A percentile compares a stretch with the other conserved stretches of the same genome.
phyloP scores from a whole-genome alignment of 768 basidiomycete species.

The Pleurotus pulmonarius region DNA sequence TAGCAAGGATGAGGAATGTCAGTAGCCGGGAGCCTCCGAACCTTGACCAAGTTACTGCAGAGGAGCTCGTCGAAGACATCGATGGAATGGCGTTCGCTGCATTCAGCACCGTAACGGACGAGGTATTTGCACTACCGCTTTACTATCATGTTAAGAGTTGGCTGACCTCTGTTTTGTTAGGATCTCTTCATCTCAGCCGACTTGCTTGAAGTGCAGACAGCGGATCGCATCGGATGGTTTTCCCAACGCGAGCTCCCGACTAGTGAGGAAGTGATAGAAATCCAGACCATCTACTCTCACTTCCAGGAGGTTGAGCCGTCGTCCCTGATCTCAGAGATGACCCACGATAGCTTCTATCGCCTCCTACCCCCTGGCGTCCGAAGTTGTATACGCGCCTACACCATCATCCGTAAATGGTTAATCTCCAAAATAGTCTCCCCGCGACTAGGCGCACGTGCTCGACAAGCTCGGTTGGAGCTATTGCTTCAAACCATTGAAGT shows the following conservation, averaged over 20 bases:
- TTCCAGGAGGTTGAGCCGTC: conserved; percentile 73
- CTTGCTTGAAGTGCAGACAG: conserved; percentile 75
- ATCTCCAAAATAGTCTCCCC: conserved; percentile 66
- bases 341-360: conserved; percentile 68
- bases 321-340: conserved; percentile 63
- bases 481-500: conserved; percentile 72
- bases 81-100: conserved; percentile 75
- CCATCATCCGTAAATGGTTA: conserved; percentile 76
- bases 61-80: conserved; percentile 73
- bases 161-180: conserved; percentile 28
- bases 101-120: conserved; percentile 73
- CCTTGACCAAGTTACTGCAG: conserved; percentile 58
- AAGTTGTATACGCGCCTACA: conserved; percentile 73
- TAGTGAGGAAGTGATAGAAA: conserved; percentile 63
- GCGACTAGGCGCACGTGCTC: conserved; percentile 54
- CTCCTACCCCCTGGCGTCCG: conserved; percentile 73
- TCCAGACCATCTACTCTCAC: conserved; percentile 75
- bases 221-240: conserved; percentile 82
- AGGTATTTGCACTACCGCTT: conserved; percentile 37
- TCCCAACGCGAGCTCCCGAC: conserved; percentile 48
- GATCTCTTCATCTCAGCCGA: conserved; percentile 78
- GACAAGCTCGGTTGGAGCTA: conserved; percentile 73
- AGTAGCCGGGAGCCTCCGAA: conserved; percentile 52
- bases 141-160: neutral
- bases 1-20: conserved; percentile 29